Evolutionary conservation across 2,329 filamentous ascomycete species (phyloP), one percentile per base, ranked within the genome.

Genomic region (Trichophyton mentagrophytes): DNA sequence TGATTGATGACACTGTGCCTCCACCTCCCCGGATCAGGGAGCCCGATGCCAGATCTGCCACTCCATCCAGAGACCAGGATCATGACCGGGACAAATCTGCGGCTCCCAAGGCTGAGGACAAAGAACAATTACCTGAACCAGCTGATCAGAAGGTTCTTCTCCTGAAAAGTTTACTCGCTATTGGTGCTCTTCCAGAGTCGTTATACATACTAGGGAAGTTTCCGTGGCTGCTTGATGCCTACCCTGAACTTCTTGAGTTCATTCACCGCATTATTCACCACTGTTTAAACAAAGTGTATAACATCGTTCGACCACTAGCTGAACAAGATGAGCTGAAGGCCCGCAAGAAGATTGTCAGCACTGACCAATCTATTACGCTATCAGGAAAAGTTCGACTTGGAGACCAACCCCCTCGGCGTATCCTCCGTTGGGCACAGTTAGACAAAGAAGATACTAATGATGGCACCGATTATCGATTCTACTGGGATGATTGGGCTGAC

Each of bases 401-500:
- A 40, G 79, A 84, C 58, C 79, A 84, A 27, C 75, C 80, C 2
- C 76, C 82, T n/a, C 84, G 83, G 66, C 87, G 87, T 68, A 80
- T 83, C 15, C 78, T 93, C 65, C 83, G 88, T 63, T 96, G 92
- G 92, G 88, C 90, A 3, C 86, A 87, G 67, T 84, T 90, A 3
- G 91, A 96, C 67, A 85, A 84, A 66, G 81, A 81, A 64, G 89
- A 93, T 68, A 84, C 84, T 27, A 85, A 85, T 60, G 89, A 90
- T 66, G 85, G 86, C 20, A 83, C 78, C 11, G 80, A 88, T 59
- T 97, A 96, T 71, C 84, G 88, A 38, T 97, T 95, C 71, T 99
- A 99, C 73, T 96, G 93, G 85, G 90, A 96, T 62, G 93, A 97
- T 67, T 99, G 93, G 93, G 81, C 85, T 1, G 92, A 97, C 73